Evolutionary conservation across 2,329 filamentous ascomycete genomes (phyloP).

Genomic region (Phaeomoniella chlamydospora): DNA sequence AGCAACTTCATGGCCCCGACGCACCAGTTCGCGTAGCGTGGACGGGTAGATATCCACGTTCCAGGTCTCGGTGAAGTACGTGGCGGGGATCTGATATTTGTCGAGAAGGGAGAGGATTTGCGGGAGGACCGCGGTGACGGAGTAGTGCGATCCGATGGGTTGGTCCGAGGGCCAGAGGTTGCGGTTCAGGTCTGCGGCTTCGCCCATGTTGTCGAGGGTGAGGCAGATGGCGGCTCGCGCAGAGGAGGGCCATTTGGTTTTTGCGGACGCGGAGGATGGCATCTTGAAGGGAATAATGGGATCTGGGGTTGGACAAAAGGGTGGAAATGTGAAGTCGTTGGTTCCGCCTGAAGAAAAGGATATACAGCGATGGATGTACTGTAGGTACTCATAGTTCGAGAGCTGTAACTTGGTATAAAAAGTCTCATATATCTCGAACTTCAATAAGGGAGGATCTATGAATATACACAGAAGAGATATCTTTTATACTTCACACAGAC

Average conservation of each 20-base stretch:
- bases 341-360: too few species aligned
- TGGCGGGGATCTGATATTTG: neutral
- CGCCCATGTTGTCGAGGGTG: neutral
- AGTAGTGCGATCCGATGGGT: neutral
- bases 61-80: neutral
- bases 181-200: neutral
- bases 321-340: too few species aligned
- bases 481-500: too few species aligned
- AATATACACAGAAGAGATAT: too few species aligned
- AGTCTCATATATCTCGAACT: too few species aligned
- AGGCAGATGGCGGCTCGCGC: neutral
- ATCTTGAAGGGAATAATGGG: too few species aligned
- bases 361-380: too few species aligned
- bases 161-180: neutral
- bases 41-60: neutral
- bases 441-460: too few species aligned
- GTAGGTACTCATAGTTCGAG: too few species aligned
- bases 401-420: too few species aligned
- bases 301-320: too few species aligned
- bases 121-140: neutral
- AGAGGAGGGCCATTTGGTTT: neutral
- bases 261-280: too few species aligned
- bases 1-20: neutral
- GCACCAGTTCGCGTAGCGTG: neutral
- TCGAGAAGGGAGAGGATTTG: neutral